phyloP scores from a whole-genome alignment of 345 rosid species.

The Corymbia maculata region DNA sequence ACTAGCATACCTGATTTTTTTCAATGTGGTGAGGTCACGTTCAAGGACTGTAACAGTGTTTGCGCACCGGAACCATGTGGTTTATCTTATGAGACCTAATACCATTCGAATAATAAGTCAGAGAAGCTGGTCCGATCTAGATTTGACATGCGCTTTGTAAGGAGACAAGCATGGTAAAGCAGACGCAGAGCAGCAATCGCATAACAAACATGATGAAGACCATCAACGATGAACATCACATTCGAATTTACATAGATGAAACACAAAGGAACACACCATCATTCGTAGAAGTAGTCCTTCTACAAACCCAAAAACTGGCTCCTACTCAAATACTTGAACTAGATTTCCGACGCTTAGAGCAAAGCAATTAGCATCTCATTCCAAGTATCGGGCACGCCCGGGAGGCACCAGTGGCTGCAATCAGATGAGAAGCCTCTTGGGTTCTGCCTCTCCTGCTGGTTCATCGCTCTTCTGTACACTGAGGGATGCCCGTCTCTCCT shows the following conservation, averaged over 20 bases:
- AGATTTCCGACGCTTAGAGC: constrained; percentile 12
- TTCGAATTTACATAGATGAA: neutral
- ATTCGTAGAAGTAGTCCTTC: neutral
- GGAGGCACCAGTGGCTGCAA: constrained; percentile 98
- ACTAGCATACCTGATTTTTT: neutral
- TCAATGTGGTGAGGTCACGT: neutral
- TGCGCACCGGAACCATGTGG: neutral
- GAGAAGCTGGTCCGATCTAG: neutral
- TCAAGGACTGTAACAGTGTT: neutral
- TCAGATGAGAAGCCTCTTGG: constrained; percentile 39
- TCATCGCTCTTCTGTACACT: constrained; percentile 51
- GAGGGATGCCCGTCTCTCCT: constrained; percentile 94
- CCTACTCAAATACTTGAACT: neutral
- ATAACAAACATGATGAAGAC: neutral
- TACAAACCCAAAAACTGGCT: neutral
- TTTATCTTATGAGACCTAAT: neutral
- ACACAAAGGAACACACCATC: neutral
- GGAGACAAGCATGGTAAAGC: neutral
- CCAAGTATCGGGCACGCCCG: constrained; percentile 94
- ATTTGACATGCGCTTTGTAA: neutral
- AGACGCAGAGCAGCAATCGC: neutral
- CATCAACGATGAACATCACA: neutral
- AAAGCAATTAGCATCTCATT: constrained; percentile 72
- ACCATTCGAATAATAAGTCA: neutral
- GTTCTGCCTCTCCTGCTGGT: constrained; percentile 45